Conservation (phyloP, 2,329 filamentous ascomycete genomes). For the Colletotrichum ledebouriae region DNA sequence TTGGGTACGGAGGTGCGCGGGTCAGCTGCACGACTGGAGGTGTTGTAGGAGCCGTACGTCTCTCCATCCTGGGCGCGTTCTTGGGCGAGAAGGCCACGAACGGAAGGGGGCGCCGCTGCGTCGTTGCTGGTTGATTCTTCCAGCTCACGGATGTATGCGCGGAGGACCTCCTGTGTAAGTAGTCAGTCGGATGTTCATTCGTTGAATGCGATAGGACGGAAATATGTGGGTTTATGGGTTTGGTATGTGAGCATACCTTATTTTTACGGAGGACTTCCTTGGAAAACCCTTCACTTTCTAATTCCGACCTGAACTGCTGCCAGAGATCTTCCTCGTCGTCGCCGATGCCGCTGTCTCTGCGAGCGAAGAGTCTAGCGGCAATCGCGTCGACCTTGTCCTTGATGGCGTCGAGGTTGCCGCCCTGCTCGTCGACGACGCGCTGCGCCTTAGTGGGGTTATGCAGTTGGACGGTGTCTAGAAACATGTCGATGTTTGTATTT, state of each 20-base stretch:
- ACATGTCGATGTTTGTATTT: constrained; percentile 66
- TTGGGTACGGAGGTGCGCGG: constrained; percentile 40
- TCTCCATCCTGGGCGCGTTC: constrained; percentile 52
- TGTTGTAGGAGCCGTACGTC: constrained; percentile 50
- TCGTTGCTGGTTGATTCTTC: constrained; percentile 62
- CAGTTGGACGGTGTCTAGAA: constrained; percentile 70
- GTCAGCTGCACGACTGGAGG: constrained; percentile 53
- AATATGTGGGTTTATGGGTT: constrained; percentile 3
- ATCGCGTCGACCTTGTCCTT: constrained; percentile 72
- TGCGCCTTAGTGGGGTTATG: constrained; percentile 59
- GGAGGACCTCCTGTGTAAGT: constrained; percentile 64
- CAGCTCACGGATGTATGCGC: constrained; percentile 72
- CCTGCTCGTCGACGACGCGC: constrained; percentile 53
- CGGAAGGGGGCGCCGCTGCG: constrained; percentile 61
- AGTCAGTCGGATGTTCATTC: constrained; percentile 40
- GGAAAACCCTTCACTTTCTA: constrained; percentile 71
- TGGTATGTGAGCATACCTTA: constrained; percentile 60
- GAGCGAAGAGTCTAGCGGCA: constrained; percentile 64
- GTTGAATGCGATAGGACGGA: constrained; percentile 2
- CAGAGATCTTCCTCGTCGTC: constrained; percentile 67
- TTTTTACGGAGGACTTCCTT: constrained; percentile 67
- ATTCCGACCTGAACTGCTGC: constrained; percentile 70
- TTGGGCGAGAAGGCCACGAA: constrained; percentile 67
- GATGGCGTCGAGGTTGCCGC: constrained; percentile 64
- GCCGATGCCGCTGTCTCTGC: constrained; percentile 52